Evolutionary conservation across 2,329 filamentous ascomycete genomes (phyloP).

Genomic region (Colletotrichum trifolii): DNA sequence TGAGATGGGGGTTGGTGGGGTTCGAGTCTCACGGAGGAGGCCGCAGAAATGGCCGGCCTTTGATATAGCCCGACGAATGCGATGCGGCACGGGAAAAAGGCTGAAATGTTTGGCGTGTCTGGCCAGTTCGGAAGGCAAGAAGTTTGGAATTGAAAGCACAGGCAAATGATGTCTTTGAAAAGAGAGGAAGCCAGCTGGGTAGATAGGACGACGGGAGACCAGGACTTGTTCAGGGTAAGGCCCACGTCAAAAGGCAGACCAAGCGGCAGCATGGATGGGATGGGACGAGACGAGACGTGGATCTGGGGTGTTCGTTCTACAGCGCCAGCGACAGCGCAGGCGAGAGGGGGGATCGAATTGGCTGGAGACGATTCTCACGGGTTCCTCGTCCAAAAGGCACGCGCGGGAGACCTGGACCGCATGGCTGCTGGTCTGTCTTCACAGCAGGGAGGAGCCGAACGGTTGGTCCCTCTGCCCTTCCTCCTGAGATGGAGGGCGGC

Average conservation of each 20-base stretch:
- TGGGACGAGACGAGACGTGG: slow-evolving; percentile 13
- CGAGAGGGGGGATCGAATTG: slow-evolving; percentile 2
- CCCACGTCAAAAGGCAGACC: slow-evolving; percentile 19
- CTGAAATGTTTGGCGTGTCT: slow-evolving; percentile 6
- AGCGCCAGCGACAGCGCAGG: slow-evolving; percentile 16
- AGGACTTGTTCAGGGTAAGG: slow-evolving; percentile 16
- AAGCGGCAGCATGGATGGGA: slow-evolving; percentile 25
- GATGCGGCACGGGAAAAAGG: slow-evolving; percentile 21
- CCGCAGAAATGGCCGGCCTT: slow-evolving; percentile 35
- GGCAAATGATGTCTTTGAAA: slow-evolving; percentile 7
- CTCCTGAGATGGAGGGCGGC: slow-evolving; percentile 12
- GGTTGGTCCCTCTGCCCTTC: not conserved
- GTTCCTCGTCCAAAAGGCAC: not conserved
- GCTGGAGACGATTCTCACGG: not conserved
- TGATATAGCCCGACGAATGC: slow-evolving; percentile 23
- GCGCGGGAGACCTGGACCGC: not conserved
- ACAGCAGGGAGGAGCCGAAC: not conserved
- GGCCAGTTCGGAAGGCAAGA: slow-evolving; percentile 1
- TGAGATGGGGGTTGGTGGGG: slow-evolving; percentile 36
- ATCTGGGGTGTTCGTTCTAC: slow-evolving; percentile 20
- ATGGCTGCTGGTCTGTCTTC: no score
- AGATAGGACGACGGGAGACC: slow-evolving; percentile 28
- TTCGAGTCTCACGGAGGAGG: slow-evolving; percentile 31
- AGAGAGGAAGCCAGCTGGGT: slow-evolving; percentile 26
- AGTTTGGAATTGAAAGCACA: slow-evolving; percentile 10